Evolutionary conservation across 2,329 filamentous ascomycete species (phyloP), one percentile per base, ranked within the genome.

Genomic region (Xylariaceae sp.): DNA sequence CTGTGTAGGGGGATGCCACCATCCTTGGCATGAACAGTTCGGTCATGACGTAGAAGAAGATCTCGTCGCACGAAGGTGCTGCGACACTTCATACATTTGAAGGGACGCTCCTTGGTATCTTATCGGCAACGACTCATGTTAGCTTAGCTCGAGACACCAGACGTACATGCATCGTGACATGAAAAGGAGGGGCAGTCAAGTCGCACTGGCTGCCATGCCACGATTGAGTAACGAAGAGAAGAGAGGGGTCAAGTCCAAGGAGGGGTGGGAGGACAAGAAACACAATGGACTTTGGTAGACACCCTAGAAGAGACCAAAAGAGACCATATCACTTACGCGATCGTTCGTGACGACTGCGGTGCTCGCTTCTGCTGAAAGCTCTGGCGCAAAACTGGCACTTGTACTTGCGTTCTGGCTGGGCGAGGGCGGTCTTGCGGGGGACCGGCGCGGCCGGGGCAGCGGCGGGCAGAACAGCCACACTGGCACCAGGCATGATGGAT

Each of bases 311-410:
- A 17, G 51, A 47, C 60, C 58, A 57, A 62, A 57, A 65, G 49
- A 17, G 39, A 57, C 55, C 49, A 59, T 55, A 64, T 58, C 64
- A 93, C 93, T 82, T 94, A 97, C 94, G 94, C 75, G 92, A 96
- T 78, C 94, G 85, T 78, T 99, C 94, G 77, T 99, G 94, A 77
- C 94, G 85, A 78, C 92, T 97, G 70, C 94, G 86, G 77, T 99
- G 94, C 77, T 99, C 94, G 76, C 92, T 96, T 75, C 94, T 84
- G 79, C 92, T 97, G 76, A 99, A 99, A 65, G 94, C 94, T 76
- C 94, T 85, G 78, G 92, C 92, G 81, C 94, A 97, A 77, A 96
- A 97, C 81, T 96, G 92, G 80, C 94, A 99, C 77, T 97, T 97
- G 86, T 99, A 99, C 78, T 97, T 96, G 82, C 95, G 93, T 81